These are phyloP conservation scores for Helianthus tuberosus DNA, from an alignment of 129 eudicot genomes.

Conservation along the genomic window DNA sequence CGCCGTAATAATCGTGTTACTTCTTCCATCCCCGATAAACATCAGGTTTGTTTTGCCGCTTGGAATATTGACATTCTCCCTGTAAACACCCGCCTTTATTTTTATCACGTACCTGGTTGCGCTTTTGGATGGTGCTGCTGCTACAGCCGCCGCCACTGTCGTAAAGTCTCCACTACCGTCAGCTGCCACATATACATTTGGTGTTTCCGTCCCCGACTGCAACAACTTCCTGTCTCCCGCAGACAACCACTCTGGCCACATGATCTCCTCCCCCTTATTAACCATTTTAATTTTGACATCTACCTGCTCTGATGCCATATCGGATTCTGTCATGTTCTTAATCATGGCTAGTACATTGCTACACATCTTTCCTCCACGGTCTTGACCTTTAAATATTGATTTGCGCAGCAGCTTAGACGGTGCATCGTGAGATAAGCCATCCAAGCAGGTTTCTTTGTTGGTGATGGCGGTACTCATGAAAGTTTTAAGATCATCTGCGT, in stretches of 20 bases:
- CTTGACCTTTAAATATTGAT: neutral
- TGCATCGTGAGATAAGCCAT: slow-evolving; percentile 1
- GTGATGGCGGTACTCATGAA: slow-evolving; percentile 15
- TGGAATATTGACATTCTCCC: slow-evolving; percentile 13
- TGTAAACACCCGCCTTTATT: slow-evolving; percentile 11
- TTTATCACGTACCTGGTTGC: slow-evolving; percentile 7
- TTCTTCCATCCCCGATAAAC: slow-evolving; percentile 12
- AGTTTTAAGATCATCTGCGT: neutral
- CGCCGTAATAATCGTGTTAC: neutral
- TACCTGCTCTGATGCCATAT: neutral
- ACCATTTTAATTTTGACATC: neutral
- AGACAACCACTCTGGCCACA: slow-evolving; percentile 16
- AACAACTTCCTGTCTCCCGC: slow-evolving; percentile 14
- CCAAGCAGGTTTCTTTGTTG: slow-evolving; percentile 21
- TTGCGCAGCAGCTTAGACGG: neutral
- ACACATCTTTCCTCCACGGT: slow-evolving; percentile 6
- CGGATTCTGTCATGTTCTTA: neutral
- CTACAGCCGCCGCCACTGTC: slow-evolving; percentile 5
- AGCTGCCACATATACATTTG: neutral
- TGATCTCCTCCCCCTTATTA: neutral
- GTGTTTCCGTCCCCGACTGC: slow-evolving; percentile 12
- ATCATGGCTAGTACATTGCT: slow-evolving; percentile 13
- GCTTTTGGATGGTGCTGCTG: slow-evolving; percentile 1
- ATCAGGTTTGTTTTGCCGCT: slow-evolving; percentile 1
- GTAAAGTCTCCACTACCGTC: slow-evolving; percentile 12